These are phyloP conservation scores for Colletotrichum orchidophilum DNA, from an alignment of 2,329 filamentous ascomycete genomes.

Conservation along the genomic window DNA sequence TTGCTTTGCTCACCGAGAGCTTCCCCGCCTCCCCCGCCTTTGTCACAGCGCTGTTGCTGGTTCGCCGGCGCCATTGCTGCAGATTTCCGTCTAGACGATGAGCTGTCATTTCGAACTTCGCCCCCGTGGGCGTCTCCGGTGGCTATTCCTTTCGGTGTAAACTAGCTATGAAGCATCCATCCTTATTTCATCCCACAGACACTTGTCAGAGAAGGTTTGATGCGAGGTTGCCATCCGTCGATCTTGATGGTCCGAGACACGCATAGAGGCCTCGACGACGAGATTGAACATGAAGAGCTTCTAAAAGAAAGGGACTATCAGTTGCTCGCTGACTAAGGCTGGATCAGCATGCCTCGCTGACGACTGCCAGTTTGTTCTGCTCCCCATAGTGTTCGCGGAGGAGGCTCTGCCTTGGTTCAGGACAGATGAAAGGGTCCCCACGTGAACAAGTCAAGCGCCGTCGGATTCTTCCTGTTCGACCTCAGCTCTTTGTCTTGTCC, in stretches of 20 bases:
- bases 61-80: neutral
- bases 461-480: slow-evolving; percentile 7
- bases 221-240: slow-evolving; percentile 13
- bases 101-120: neutral
- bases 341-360: neutral
- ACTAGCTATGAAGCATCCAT: neutral
- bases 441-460: slow-evolving; percentile 30
- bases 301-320: neutral
- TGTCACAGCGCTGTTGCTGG: slow-evolving; percentile 21
- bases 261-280: neutral
- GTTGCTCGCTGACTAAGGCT: neutral
- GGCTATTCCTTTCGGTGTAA: slow-evolving; percentile 1
- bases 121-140: neutral
- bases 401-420: slow-evolving; percentile 5
- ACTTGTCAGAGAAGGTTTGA: slow-evolving; percentile 20
- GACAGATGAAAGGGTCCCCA: slow-evolving; percentile 11
- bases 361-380: neutral
- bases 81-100: neutral
- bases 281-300: neutral
- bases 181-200: neutral
- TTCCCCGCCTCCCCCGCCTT: slow-evolving; percentile 17
- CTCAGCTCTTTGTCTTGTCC: neutral
- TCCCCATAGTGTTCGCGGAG: slow-evolving; percentile 2
- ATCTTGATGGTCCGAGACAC: slow-evolving; percentile 18
- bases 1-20: slow-evolving; percentile 27